phyloP scores from a whole-genome alignment of 495 filamentous ascomycete genomes.

The Tuber aestivum region DNA sequence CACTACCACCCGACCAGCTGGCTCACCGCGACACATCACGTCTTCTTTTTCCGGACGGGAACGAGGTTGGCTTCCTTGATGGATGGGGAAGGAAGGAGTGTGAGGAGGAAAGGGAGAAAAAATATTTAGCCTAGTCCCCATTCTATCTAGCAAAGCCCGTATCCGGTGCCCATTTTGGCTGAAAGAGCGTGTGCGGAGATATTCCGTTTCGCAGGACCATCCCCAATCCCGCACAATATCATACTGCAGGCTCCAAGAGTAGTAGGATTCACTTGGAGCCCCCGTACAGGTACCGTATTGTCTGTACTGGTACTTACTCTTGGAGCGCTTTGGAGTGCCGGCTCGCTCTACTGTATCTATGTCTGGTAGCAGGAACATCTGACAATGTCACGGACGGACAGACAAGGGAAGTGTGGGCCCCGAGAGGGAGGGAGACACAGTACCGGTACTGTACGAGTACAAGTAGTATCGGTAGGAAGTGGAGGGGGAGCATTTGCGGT shows the following conservation, averaged over 20 bases:
- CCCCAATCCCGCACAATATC: background rate
- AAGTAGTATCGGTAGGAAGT: background rate
- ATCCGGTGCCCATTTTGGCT: background rate
- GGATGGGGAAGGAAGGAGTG: background rate
- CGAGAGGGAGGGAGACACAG: too few species aligned
- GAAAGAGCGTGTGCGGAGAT: background rate
- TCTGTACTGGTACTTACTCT: too few species aligned
- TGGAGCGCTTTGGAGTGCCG: background rate
- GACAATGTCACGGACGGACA: background rate
- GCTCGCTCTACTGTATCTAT: background rate
- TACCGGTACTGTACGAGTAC: too few species aligned
- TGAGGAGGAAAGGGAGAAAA: background rate
- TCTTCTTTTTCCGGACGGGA: slow-evolving; percentile 17
- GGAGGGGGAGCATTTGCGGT: background rate
- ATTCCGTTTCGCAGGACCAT: background rate
- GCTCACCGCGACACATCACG: slow-evolving; percentile 24
- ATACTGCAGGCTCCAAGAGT: too few species aligned
- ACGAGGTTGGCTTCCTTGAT: slow-evolving; percentile 14
- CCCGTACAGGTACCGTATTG: too few species aligned
- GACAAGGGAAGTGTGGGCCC: background rate
- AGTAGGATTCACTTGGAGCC: background rate
- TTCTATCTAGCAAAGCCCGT: background rate
- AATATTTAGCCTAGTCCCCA: background rate
- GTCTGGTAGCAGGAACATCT: background rate
- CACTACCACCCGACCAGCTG: slow-evolving; percentile 22